Conservation (phyloP, 192 early-diverging fungal genomes). For the Coemansia sp. region DNA sequence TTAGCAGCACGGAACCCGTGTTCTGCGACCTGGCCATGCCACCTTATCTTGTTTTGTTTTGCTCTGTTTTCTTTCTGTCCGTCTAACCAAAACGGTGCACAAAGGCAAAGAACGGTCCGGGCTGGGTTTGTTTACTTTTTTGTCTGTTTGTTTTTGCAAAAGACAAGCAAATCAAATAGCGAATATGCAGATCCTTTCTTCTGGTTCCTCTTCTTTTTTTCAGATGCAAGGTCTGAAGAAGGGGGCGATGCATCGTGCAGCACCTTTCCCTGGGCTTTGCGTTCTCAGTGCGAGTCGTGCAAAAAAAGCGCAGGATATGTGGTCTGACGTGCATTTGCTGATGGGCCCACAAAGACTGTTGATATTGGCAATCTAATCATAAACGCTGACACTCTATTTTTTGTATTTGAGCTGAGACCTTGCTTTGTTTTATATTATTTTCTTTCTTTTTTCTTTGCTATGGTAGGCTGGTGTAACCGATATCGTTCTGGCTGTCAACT, state of each 20-base stretch:
- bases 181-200: constrained; percentile 12
- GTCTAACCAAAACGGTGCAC: not conserved
- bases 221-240: not conserved
- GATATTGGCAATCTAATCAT: not conserved
- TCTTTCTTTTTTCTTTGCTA: constrained; percentile 10
- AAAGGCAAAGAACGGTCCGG: not conserved
- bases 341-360: not conserved
- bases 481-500: constrained; percentile 98
- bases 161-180: constrained; percentile 5
- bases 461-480: constrained; percentile 93
- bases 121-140: constrained; percentile 3
- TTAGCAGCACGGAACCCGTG: not conserved
- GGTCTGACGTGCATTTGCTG: not conserved
- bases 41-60: constrained; percentile 8
- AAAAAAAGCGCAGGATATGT: too few species aligned
- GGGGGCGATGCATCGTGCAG: not conserved
- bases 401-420: too few species aligned
- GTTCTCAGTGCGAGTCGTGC: not conserved
- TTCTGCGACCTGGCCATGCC: not conserved
- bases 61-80: not conserved
- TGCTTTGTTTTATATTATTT: not conserved
- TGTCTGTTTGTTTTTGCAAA: not conserved
- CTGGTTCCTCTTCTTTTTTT: not conserved
- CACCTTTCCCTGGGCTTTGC: not conserved
- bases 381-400: too few species aligned